phyloP scores from a whole-genome alignment of 148 eudicot species.

The Tetragonia tetragonoides region DNA sequence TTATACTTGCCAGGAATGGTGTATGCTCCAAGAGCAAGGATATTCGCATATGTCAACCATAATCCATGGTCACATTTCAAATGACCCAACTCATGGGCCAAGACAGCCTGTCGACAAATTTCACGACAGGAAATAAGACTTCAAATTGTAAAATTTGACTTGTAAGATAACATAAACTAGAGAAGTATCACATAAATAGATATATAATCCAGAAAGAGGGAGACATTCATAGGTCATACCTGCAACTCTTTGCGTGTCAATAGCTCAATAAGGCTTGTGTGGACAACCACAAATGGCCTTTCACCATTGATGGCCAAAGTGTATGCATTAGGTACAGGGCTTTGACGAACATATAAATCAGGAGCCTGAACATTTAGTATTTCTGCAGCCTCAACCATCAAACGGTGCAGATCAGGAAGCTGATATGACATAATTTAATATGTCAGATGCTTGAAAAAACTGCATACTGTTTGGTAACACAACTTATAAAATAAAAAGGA shows the following conservation, averaged over 20 bases:
- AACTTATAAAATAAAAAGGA: background rate
- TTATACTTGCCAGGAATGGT: slow-evolving; percentile 64
- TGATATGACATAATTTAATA: slow-evolving; percentile 22
- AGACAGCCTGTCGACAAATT: slow-evolving; percentile 63
- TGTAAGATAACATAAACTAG: background rate
- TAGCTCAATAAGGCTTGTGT: slow-evolving; percentile 94
- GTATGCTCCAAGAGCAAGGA: slow-evolving; percentile 87
- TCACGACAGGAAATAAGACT: slow-evolving; percentile 5
- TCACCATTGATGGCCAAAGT: slow-evolving; percentile 88
- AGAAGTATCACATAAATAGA: background rate
- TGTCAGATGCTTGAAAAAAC: background rate
- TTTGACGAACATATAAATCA: slow-evolving; percentile 86
- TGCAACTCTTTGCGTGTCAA: slow-evolving; percentile 86
- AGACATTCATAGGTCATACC: slow-evolving; percentile 36
- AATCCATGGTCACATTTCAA: slow-evolving; percentile 97
- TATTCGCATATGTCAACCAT: slow-evolving; percentile 90
- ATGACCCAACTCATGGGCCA: slow-evolving; percentile 98
- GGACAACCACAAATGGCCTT: slow-evolving; percentile 90
- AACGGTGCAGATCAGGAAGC: slow-evolving; percentile 84
- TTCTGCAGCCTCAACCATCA: slow-evolving; percentile 80
- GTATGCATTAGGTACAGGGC: slow-evolving; percentile 86
- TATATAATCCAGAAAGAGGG: background rate
- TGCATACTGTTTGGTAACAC: background rate
- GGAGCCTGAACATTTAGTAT: slow-evolving; percentile 66
- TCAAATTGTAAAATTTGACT: background rate